These are phyloP conservation scores for Xylaria telfairii DNA, from an alignment of 495 filamentous ascomycete species.

Conservation along the genomic window DNA sequence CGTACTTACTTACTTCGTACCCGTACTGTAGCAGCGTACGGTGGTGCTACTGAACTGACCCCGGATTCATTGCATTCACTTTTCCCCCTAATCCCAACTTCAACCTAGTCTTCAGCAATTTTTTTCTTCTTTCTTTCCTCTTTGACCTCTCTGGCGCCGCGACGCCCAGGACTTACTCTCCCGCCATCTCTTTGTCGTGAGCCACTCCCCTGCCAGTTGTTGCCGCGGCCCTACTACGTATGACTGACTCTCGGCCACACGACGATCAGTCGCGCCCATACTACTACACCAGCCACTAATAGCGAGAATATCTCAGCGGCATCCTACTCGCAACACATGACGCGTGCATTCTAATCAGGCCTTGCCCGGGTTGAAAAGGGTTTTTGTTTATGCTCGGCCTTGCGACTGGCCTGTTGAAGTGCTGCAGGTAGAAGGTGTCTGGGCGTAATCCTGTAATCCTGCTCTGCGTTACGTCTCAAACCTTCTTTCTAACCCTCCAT, in stretches of 20 bases:
- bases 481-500: conserved; percentile 15
- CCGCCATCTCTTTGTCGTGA: conserved; percentile 13
- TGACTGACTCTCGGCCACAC: neutral
- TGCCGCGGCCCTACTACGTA: conserved; percentile 12
- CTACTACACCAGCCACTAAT: neutral
- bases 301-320: neutral
- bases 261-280: neutral
- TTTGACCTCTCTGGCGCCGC: conserved; percentile 13
- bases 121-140: conserved; percentile 10
- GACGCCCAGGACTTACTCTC: conserved; percentile 9
- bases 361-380: conserved; percentile 24
- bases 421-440: conserved; percentile 3
- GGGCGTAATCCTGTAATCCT: conserved; percentile 4
- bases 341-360: conserved; percentile 23
- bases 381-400: conserved; percentile 1
- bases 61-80: conserved; percentile 21
- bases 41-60: conserved; percentile 8
- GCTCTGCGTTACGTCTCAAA: conserved; percentile 5
- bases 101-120: conserved; percentile 2
- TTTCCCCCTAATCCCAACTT: conserved; percentile 21
- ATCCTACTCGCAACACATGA: conserved; percentile 17
- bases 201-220: conserved; percentile 4
- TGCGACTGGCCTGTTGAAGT: conserved; percentile 22
- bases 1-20: too few species aligned
- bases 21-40: too few species aligned